Base-by-base conservation (phyloP, 306 rosid genomes). In the Rubus parviflorus region DNA sequence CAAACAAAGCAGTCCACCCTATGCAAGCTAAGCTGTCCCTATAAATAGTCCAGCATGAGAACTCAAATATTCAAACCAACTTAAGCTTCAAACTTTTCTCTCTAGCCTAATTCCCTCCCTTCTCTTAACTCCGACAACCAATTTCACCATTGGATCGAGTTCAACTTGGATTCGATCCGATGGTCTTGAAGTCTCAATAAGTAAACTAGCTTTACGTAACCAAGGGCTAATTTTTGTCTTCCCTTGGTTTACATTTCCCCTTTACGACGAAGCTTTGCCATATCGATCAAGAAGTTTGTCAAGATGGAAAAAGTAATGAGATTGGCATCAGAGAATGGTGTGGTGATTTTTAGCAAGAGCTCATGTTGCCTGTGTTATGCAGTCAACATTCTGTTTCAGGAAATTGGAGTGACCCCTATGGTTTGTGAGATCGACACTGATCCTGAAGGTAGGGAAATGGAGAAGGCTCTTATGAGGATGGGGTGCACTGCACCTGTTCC, bases 321-420 rank as follows among this genome's bases (percentile, higher is more conserved):
- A 83, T 80, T 96, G 89, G 89, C 89, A n/a, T 74, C 91, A 12
- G 99, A 90, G 73, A 86, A 88, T 48, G 97, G 92, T 19, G 92
- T 96, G 82, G 98, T 96, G 86, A 92, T 96, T 19, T 96, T 96
- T 90, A 87, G 90, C 82, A 96, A 96, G 87, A 96, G 92, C 79
- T 92, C 99, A 13, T 96, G 99, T 78, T 96, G 99, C 75, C 85
- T 96, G 52, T 86, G 93, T 77, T 91, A 96, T 81, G 87, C 99
- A 64, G 99, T 96, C 16, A 84, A 81, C 51, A 85, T 89, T 77
- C 81, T 96, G 80, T 92, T 96, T 70, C 84, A 83, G 65, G 93
- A 96, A 64, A 88, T 96, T 25, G 76, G 80, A 64, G 93, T 89
- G 74, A 76, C 35, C 43, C 93, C 97, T 6, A 23, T 76, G 78